Evolutionary conservation across 2,329 filamentous ascomycete species (phyloP), one percentile per base, ranked within the genome.

Genomic region (Diaporthe citri): DNA sequence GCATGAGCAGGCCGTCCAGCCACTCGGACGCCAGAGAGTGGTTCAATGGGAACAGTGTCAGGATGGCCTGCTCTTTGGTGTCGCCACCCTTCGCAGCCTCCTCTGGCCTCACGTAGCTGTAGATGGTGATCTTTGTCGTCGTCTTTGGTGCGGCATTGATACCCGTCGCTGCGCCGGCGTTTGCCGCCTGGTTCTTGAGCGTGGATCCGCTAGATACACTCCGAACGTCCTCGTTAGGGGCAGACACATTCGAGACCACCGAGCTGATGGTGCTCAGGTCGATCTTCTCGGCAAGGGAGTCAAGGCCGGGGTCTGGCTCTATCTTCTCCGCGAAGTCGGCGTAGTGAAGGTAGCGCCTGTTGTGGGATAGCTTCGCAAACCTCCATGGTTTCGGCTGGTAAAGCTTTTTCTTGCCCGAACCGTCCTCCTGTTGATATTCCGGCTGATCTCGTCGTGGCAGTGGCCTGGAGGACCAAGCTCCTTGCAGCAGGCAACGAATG

Each of bases 1-100:
- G 88, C 95, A 99, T 97, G 74, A 98, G 88, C 77, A 99, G 86
- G 1, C 97, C 97, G 82, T 99, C 97, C 7, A 99, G 89, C 97
- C 97, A 99, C 84, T 99, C 97, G 0, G 95, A 97, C 13, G 97
- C 97, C 64, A 97, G 86, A 77, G 92, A 94, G 81, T 97, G 93
- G 75, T 92, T 94, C 75, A 92, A 87, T 8, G 96, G 96, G 82
- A 95, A 92, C 71, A 99, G 88, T n/a, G 93, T 94, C 72, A 99
- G 87, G 31, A 98, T 89, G 1, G 94, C 89, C 69, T 91, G 87
- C 83, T 98, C 97, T 78, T 90, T 89, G 75, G 77, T 82, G 28
- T 85, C 84, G n/a, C 80, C 81, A 43, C 75, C 78, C 71, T 79
- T 81, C 9, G 79, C 80, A 55, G 81, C 83, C 74, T 85, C 86